Evolutionary conservation across 352 stramenopile species (phyloP), one percentile per base, ranked within the genome.

Genomic region (Phytophthora sansomeana): DNA sequence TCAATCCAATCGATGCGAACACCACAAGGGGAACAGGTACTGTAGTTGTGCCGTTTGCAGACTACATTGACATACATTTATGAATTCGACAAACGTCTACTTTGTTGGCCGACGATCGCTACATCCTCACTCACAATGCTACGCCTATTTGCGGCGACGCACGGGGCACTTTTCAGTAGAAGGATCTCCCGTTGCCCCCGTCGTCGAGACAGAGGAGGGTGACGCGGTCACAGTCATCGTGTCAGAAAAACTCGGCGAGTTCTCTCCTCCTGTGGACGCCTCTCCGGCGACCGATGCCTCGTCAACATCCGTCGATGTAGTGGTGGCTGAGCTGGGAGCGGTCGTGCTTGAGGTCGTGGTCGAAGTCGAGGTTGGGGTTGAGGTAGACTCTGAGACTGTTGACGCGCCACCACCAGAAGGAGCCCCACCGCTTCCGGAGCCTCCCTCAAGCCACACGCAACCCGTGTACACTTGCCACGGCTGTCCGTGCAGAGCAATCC

Each of bases 401-500:
- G 64, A 61, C 11, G 58, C 48, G 4, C 39, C 58, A 3, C 21
- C 29, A 35, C 71, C 67, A 30, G 69, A 50, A 29, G 74, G 67
- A 4, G 70, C 39, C 24, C 44, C 46, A 5, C 63, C 74, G 0
- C 35, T 66, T 5, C 63, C 70, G 8, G 63, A 74, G 10, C 71
- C 66, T 6, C 71, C 67, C 41, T 77, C 47, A 5, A 77, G 47
- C 63, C 69, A 78, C 39, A 74, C 64, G 42, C 75, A 86, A 57
- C 80, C 60, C 11, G 62, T 76, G 67, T 90, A 92, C 41, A 87
- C 81, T 43, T 92, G 81, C 81, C 79, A 92, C 28, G 76, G 75
- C 0, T 55, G 57, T 24, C 75, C 68, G 41, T 89, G 80, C 26
- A 90, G 44, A 3, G 54, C 83, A 33, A 89, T 60, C 83, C 81